phyloP scores from a whole-genome alignment of 176 grass and related monocot species.

The Carex pumila region DNA sequence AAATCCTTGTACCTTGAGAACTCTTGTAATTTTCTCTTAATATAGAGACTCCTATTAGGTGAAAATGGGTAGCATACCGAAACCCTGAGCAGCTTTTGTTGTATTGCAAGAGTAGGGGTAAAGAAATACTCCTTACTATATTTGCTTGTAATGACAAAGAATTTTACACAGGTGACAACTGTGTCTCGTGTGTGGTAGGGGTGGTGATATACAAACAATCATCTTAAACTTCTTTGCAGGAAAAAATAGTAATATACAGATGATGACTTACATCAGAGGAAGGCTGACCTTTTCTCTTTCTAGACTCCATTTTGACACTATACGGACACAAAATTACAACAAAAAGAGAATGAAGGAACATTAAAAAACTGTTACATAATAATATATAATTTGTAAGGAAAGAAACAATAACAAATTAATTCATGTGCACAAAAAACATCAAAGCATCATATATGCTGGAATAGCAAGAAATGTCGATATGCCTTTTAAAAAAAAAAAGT shows the following conservation, averaged over 20 bases:
- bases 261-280: constrained; percentile 11
- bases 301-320: constrained; percentile 15
- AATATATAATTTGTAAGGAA: background rate
- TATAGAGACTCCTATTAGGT: too few relatives aligned
- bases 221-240: background rate
- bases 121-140: background rate
- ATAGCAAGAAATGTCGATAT: background rate
- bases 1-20: too few relatives aligned
- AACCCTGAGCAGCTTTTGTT: background rate
- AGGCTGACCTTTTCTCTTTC: background rate
- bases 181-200: background rate
- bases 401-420: too few relatives aligned
- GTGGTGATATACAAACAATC: background rate
- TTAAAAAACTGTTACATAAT: background rate
- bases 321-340: constrained; percentile 1
- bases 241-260: background rate
- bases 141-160: background rate
- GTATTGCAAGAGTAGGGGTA: background rate
- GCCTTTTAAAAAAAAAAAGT: background rate
- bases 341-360: background rate
- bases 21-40: too few relatives aligned
- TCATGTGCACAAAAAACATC: background rate
- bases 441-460: background rate
- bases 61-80: background rate
- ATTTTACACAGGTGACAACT: background rate